A percentile compares a stretch with the other conserved stretches of the same genome.
Evolutionary conservation across 495 filamentous ascomycete genomes (phyloP).

Genomic region (Terfezia claveryi): DNA sequence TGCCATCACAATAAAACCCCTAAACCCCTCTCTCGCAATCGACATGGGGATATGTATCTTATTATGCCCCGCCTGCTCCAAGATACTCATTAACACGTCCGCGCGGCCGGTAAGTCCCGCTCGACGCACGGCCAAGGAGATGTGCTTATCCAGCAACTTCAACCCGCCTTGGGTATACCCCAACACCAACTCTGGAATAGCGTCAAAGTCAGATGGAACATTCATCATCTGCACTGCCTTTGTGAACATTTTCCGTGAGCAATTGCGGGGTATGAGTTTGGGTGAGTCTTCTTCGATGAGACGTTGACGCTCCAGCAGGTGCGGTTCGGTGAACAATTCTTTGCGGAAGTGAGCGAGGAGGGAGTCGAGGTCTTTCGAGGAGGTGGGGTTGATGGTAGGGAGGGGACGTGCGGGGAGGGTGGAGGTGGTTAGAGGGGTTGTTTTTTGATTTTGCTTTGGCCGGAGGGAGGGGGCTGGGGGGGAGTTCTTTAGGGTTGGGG

Average conservation of each 20-base stretch:
- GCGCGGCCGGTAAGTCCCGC: not conserved
- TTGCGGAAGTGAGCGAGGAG: constrained; percentile 29
- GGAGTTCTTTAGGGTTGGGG: no score
- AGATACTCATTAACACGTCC: constrained; percentile 7
- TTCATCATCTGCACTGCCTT: constrained; percentile 30
- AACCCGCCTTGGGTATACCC: constrained; percentile 23
- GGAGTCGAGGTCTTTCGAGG: constrained; percentile 29
- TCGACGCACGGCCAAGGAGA: constrained; percentile 2
- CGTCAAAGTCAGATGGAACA: constrained; percentile 34
- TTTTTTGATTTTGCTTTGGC: no score
- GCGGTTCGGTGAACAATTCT: constrained; percentile 40
- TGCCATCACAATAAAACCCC: no score
- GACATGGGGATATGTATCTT: not conserved
- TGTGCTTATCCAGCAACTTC: not conserved
- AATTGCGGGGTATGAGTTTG: constrained; percentile 11
- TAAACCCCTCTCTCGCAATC: no score
- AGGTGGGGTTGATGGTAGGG: constrained; percentile 30
- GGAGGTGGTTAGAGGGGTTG: not conserved
- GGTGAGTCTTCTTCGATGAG: constrained; percentile 34
- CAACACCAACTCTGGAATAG: constrained; percentile 34
- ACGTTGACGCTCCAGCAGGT: constrained; percentile 33
- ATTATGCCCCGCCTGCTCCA: not conserved
- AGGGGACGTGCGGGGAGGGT: constrained; percentile 19
- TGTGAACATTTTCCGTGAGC: constrained; percentile 19
- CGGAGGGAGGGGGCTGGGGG: no score